phyloP scores from a whole-genome alignment of 2,329 filamentous ascomycete species.

The Lithohypha guttulata region DNA sequence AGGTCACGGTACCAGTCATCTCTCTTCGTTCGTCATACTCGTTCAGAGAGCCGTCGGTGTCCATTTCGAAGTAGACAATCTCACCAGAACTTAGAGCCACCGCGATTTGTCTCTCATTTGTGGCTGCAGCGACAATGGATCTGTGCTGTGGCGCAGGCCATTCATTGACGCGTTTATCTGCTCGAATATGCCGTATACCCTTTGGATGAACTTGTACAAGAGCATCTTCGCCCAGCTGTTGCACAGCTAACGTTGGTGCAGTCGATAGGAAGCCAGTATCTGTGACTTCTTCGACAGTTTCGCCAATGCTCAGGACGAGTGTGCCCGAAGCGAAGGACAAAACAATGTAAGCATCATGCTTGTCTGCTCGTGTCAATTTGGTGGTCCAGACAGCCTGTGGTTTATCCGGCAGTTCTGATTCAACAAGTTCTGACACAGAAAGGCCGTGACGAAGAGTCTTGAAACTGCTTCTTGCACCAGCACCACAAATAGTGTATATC shows the following conservation, averaged over 20 bases:
- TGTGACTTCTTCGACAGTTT: constrained; percentile 90
- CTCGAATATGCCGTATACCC: constrained; percentile 82
- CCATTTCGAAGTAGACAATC: constrained; percentile 97
- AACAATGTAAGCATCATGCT: constrained; percentile 92
- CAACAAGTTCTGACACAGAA: constrained; percentile 90
- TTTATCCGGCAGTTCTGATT: constrained; percentile 79
- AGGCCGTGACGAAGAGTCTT: constrained; percentile 85
- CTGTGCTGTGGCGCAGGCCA: constrained; percentile 90
- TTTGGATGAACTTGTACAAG: constrained; percentile 93
- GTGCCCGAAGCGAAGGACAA: constrained; percentile 85
- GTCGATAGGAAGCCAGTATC: constrained; percentile 86
- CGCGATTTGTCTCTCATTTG: constrained; percentile 86
- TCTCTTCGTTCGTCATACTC: constrained; percentile 93
- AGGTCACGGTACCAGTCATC: constrained; percentile 91
- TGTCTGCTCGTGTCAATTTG: constrained; percentile 67
- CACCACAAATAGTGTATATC: constrained; percentile 86
- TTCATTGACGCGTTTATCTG: constrained; percentile 67
- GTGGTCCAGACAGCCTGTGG: constrained; percentile 92
- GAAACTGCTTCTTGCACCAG: constrained; percentile 80
- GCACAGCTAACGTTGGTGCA: constrained; percentile 81
- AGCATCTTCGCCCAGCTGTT: constrained; percentile 86
- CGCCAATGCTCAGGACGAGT: constrained; percentile 85
- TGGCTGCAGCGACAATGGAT: constrained; percentile 86
- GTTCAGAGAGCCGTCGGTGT: constrained; percentile 75
- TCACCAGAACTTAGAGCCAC: constrained; percentile 91